A percentile compares a stretch with the other conserved stretches of the same genome.
Conservation (phyloP, 2,329 filamentous ascomycete genomes). For the Orbilia blumenaviensis region DNA sequence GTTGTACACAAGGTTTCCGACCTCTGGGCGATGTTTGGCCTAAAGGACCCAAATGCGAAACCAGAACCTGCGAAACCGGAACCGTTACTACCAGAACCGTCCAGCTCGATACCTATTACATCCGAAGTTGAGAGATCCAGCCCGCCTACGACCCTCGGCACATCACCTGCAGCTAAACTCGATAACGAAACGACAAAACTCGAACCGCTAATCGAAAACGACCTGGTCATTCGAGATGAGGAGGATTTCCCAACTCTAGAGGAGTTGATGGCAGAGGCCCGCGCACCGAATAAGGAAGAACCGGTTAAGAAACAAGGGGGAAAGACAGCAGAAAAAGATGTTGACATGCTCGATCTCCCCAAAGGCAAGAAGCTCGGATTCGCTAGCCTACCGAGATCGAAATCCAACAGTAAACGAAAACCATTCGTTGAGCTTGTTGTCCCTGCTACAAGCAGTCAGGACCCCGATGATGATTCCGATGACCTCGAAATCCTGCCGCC, state of each 20-base stretch:
- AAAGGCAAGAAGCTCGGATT: constrained; percentile 33
- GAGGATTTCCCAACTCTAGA: constrained; percentile 33
- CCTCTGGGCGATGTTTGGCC: constrained; percentile 28
- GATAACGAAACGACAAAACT: neutral
- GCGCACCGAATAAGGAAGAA: constrained; percentile 22
- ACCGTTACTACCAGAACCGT: neutral
- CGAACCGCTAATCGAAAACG: neutral
- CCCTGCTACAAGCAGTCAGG: neutral
- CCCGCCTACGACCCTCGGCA: constrained; percentile 21
- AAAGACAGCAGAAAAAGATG: constrained; percentile 46
- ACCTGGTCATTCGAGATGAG: neutral
- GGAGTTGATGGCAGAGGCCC: constrained; percentile 29
- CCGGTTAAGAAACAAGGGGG: constrained; percentile 53
- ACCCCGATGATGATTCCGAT: constrained; percentile 43
- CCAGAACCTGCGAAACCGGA: neutral
- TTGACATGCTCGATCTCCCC: constrained; percentile 33
- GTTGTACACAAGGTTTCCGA: constrained; percentile 73
- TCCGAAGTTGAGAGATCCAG: constrained; percentile 43
- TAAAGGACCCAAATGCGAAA: constrained; percentile 17
- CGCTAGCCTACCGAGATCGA: constrained; percentile 18
- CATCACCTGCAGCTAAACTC: constrained; percentile 6
- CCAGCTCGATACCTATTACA: constrained; percentile 25
- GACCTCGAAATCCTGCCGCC: constrained; percentile 61
- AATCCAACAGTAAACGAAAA: neutral
- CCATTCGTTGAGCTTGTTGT: neutral